Base-by-base conservation (phyloP, 1,139 yeast species). In the Yamadazyma buinensis region DNA sequence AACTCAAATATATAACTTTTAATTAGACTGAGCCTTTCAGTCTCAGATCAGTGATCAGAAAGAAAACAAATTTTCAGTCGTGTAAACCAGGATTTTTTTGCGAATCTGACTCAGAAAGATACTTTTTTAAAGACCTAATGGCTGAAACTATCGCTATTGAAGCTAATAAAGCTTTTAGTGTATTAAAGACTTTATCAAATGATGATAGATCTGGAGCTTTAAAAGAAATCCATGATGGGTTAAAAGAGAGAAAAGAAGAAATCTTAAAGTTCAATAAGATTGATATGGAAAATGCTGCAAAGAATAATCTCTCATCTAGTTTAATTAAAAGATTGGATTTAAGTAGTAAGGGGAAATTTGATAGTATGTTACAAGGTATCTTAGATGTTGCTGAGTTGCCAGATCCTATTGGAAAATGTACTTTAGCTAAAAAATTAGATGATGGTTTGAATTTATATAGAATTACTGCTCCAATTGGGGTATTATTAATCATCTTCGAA, bases 381-480 rank as follows among this genome's bases (percentile, higher is more conserved):
- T 67, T 84, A 40, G 98, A 94, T 50, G 98, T 94, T 13, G 94
- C 95, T 1, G 72, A 72, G 3, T 69, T 94, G 41, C 84, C 80
- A 22, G 97, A 94, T 55, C 97, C 98, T 17, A 82, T 90, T 25
- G 97, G 97, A 10, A 83, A 81, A 54, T 62, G 84, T 44, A 84
- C 94, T 1, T 65, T 90, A 48, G 90, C 95, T 28, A 78, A 82
- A 27, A 77, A 86, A 56, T 67, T 94, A 26, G 99, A 94, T 56
- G 95, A 87, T 32, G 95, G 86, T 6, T 73, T 94, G 46, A 83
- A 80, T 35, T 67, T 94, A 42, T 84, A 80, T 57, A 67, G 95
- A 50, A 73, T 92, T 11, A 83, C 96, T 5, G 84, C 96, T 21
- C 98, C 98, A 12, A 88, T 94, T 7, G 99, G 99, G 11, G 97